phyloP scores from a whole-genome alignment of 1,284 basidiomycete genomes.

The Ustilago curta region DNA sequence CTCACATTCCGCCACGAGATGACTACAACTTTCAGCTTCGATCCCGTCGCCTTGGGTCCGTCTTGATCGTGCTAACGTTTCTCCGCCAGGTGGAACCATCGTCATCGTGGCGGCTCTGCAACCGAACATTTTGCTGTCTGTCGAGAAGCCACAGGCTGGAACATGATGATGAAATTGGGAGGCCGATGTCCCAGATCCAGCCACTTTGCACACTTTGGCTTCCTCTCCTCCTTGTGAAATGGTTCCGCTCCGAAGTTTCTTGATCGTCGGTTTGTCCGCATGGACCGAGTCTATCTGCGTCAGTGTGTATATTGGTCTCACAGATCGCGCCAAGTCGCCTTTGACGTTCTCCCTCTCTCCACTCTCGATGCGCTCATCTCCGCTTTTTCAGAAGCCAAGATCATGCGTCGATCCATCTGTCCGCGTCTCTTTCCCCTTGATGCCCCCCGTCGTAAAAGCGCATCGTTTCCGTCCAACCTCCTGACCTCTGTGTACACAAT shows the following conservation, averaged over 20 bases:
- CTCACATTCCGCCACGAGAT: neutral
- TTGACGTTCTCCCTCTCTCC: neutral
- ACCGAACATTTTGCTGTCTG: neutral
- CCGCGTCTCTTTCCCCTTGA: no score
- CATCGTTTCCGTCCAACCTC: neutral
- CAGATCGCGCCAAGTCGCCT: no score
- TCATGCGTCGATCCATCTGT: neutral
- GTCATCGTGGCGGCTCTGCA: slow-evolving; percentile 9
- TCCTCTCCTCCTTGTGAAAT: neutral
- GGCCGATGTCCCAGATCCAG: no score
- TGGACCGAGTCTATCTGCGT: no score
- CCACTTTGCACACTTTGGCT: neutral
- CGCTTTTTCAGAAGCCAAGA: neutral
- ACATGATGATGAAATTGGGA: slow-evolving; percentile 28
- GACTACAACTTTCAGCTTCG: neutral
- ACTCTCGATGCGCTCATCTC: neutral
- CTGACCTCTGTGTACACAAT: neutral
- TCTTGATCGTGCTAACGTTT: no score
- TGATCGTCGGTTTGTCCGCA: neutral
- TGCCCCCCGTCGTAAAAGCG: slow-evolving; percentile 1
- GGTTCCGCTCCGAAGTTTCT: slow-evolving; percentile 1
- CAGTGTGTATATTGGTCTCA: no score
- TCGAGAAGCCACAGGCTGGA: slow-evolving; percentile 1
- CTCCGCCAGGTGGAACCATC: no score
- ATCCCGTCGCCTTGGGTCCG: no score